These are phyloP conservation scores for Choiromyces venosus DNA, from an alignment of 495 filamentous ascomycete genomes.

Conservation along the genomic window DNA sequence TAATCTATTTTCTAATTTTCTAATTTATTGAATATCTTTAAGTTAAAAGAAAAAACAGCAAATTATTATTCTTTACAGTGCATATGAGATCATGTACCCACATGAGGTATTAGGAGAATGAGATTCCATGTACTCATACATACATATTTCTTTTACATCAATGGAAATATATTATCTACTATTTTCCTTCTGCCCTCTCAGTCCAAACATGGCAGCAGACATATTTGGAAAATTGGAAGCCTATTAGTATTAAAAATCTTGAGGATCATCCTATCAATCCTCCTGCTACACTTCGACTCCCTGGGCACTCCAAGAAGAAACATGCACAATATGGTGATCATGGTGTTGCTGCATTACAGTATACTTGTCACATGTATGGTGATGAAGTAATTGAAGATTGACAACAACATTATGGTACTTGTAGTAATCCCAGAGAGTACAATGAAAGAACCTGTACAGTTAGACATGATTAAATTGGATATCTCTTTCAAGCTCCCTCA, in stretches of 20 bases:
- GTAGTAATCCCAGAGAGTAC: neutral
- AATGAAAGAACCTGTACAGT: constrained; percentile 6
- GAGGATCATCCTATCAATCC: neutral
- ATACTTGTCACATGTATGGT: constrained; percentile 10
- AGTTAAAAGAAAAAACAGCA: too few relatives aligned
- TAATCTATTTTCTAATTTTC: too few relatives aligned
- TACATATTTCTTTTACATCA: constrained; percentile 6
- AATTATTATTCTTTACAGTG: too few relatives aligned
- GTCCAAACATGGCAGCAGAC: constrained; percentile 1
- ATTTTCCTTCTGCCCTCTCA: constrained; percentile 6
- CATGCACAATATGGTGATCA: constrained; percentile 4
- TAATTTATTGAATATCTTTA: too few relatives aligned
- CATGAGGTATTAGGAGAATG: constrained; percentile 10
- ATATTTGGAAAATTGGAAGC: constrained; percentile 4
- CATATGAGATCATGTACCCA: constrained; percentile 1
- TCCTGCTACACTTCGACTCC: neutral
- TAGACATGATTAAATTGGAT: constrained; percentile 4
- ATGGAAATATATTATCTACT: neutral
- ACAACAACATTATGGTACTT: constrained; percentile 1
- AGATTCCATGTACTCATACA: constrained; percentile 11
- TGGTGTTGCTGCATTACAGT: constrained; percentile 1
- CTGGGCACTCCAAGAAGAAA: constrained; percentile 2
- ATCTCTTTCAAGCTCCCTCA: too few relatives aligned
- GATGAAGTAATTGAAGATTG: constrained; percentile 3
- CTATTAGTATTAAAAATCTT: constrained; percentile 9